Evolutionary conservation across 306 rosid genomes (phyloP).

Genomic region (Clitoria ternatea): DNA sequence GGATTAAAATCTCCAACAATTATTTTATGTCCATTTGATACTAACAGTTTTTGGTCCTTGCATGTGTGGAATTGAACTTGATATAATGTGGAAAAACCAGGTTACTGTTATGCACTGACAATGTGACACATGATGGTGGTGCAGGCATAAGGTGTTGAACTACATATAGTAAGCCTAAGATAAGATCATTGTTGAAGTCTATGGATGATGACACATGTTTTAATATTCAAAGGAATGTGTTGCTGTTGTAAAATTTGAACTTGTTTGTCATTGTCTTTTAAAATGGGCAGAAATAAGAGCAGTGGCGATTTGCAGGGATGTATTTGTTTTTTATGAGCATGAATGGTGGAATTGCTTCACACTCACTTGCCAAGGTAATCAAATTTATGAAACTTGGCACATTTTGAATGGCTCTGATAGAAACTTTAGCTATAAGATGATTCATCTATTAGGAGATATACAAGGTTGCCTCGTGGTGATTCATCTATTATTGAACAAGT

Average conservation of each 20-base stretch:
- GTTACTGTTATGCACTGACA: background rate
- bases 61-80: background rate
- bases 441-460: background rate
- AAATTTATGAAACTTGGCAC: background rate
- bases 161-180: background rate
- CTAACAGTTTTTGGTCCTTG: background rate
- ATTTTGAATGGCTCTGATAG: background rate
- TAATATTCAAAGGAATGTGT: conserved; percentile 46
- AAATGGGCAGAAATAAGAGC: conserved; percentile 75
- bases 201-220: conserved; percentile 33
- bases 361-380: conserved; percentile 85
- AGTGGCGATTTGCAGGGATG: conserved; percentile 39
- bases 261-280: conserved; percentile 46
- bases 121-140: background rate
- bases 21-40: background rate
- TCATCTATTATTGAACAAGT: too few relatives aligned
- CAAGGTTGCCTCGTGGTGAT: too few relatives aligned
- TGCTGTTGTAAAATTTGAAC: conserved; percentile 59
- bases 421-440: too few relatives aligned
- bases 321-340: conserved; percentile 43
- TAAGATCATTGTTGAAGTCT: conserved; percentile 15
- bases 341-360: conserved; percentile 77
- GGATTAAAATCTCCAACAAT: background rate
- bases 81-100: background rate
- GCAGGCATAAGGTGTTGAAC: background rate